A percentile compares a stretch with the other conserved stretches of the same genome.
These are phyloP conservation scores for Barnettozyma siamensis DNA, from an alignment of 805 yeast genomes.

Conservation along the genomic window DNA sequence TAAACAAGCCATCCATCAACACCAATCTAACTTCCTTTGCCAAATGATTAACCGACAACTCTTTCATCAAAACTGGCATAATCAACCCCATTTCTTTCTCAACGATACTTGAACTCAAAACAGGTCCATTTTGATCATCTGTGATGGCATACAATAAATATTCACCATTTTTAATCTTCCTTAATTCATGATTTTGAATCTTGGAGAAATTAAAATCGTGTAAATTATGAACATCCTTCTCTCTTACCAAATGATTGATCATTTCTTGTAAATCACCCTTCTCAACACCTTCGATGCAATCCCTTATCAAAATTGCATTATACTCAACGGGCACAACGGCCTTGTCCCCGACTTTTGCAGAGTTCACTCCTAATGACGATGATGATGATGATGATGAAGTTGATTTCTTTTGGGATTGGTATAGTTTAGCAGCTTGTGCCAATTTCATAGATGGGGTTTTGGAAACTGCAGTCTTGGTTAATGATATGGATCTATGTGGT, in stretches of 20 bases:
- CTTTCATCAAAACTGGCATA: constrained; percentile 30
- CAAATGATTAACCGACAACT: constrained; percentile 34
- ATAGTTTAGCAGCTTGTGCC: constrained; percentile 35
- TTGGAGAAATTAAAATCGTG: background rate
- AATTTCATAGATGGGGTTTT: constrained; percentile 40
- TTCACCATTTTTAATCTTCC: constrained; percentile 35
- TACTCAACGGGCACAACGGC: constrained; percentile 25
- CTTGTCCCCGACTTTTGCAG: no score
- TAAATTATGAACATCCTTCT: background rate
- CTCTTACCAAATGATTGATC: constrained; percentile 19
- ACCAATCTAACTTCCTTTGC: constrained; percentile 46
- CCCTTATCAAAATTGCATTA: constrained; percentile 52
- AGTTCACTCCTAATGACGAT: no score
- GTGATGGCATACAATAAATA: constrained; percentile 29
- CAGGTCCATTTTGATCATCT: background rate
- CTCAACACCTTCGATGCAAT: constrained; percentile 49
- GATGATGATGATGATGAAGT: background rate
- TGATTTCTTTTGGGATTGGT: constrained; percentile 25
- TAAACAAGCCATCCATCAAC: constrained; percentile 29
- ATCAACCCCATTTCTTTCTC: constrained; percentile 35
- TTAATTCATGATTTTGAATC: constrained; percentile 27
- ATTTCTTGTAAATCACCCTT: constrained; percentile 26
- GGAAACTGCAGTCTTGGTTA: constrained; percentile 33
- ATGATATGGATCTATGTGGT: constrained; percentile 67
- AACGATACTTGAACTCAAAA: background rate